phyloP scores from a whole-genome alignment of 768 basidiomycete species.

The Punctularia strigosozonata region DNA sequence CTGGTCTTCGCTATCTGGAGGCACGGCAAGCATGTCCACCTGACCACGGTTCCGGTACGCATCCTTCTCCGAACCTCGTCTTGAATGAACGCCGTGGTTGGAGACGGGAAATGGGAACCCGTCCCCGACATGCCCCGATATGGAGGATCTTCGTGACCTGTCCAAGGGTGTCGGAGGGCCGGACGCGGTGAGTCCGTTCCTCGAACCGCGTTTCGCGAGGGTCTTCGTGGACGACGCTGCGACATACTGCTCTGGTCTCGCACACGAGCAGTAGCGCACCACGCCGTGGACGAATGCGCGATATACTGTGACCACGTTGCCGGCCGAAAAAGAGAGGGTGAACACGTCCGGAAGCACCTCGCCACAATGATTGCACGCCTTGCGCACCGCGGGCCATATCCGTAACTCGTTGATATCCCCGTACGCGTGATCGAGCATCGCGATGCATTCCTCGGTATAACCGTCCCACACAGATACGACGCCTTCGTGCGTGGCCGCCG shows the following conservation, averaged over 20 bases:
- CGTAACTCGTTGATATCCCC: conserved; percentile 51
- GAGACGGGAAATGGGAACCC: conserved; percentile 63
- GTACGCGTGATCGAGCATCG: conserved; percentile 45
- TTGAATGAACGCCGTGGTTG: conserved; percentile 66
- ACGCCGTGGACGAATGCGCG: conserved; percentile 47
- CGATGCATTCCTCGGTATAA: conserved; percentile 48
- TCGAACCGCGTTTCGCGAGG: too few relatives aligned
- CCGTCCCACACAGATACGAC: conserved; percentile 70
- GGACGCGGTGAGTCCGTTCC: too few relatives aligned
- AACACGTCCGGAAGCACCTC: conserved; percentile 57
- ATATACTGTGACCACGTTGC: conserved; percentile 51
- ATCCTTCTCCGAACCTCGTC: conserved; percentile 64
- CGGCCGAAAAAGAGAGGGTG: conserved; percentile 53
- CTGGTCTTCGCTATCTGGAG: conserved; percentile 31
- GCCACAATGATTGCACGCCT: conserved; percentile 61
- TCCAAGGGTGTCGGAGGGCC: too few relatives aligned
- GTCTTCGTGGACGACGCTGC: too few relatives aligned
- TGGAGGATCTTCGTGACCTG: too few relatives aligned
- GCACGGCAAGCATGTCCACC: conserved; percentile 33
- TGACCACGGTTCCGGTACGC: conserved; percentile 34
- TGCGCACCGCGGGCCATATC: conserved; percentile 39
- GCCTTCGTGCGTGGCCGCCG: conserved; percentile 52
- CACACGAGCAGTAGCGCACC: conserved; percentile 57
- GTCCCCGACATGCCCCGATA: conserved; percentile 26
- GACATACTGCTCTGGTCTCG: too few relatives aligned